phyloP scores from a whole-genome alignment of 140 eudicot genomes.

The Stevia rebaudiana region DNA sequence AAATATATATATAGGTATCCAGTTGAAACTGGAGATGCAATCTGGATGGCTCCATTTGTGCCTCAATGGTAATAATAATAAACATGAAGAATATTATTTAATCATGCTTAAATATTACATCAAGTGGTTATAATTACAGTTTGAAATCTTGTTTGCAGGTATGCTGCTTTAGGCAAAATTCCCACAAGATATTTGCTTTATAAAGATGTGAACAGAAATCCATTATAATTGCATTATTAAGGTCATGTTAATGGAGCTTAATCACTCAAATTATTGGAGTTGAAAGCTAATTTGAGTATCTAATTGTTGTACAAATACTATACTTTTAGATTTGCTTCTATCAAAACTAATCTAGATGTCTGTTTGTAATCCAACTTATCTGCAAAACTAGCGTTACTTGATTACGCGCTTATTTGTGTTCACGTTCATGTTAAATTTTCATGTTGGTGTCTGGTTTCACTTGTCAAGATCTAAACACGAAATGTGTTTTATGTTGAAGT shows the following conservation, averaged over 20 bases:
- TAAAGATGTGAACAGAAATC: conserved; percentile 91
- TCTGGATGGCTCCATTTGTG: conserved; percentile 99
- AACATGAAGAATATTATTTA: not conserved
- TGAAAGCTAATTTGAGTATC: conserved; percentile 14
- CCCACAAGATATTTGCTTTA: conserved; percentile 80
- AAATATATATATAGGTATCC: conserved; percentile 65
- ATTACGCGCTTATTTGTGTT: not conserved
- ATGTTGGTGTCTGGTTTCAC: too few relatives aligned
- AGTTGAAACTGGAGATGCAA: conserved; percentile 91
- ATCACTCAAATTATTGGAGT: not conserved
- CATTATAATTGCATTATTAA: conserved; percentile 33
- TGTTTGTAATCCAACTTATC: not conserved
- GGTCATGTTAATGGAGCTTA: not conserved
- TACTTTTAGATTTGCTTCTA: not conserved
- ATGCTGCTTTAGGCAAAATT: conserved; percentile 91
- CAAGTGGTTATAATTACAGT: not conserved
- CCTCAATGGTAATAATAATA: conserved; percentile 86
- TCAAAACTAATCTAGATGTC: not conserved
- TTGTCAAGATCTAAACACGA: too few relatives aligned
- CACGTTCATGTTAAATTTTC: too few relatives aligned
- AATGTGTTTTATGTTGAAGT: too few relatives aligned
- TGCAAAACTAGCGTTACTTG: not conserved
- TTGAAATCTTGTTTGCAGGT: conserved; percentile 51
- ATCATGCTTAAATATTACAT: not conserved
- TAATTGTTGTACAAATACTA: not conserved